These are phyloP conservation scores for Xylariaceae sp. DNA, from an alignment of 2,329 filamentous ascomycete species.

Conservation along the genomic window DNA sequence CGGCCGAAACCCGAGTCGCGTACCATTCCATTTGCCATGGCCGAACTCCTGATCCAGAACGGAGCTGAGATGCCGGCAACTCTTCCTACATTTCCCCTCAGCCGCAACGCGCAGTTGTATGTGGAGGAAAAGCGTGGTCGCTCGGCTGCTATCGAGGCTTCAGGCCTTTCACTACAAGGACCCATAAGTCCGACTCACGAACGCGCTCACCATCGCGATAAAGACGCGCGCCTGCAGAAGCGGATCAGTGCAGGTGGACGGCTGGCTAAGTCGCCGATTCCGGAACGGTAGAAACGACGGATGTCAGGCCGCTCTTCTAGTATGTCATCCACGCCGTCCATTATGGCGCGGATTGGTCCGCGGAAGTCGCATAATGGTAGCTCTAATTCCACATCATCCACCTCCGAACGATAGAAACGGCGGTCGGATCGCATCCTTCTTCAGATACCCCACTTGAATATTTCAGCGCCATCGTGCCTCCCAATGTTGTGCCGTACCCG, in stretches of 20 bases:
- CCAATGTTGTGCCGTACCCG: slow-evolving; percentile 22
- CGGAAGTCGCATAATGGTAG: slow-evolving; percentile 23
- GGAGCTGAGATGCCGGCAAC: slow-evolving; percentile 77
- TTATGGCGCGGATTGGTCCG: slow-evolving; percentile 20
- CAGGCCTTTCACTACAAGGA: slow-evolving; percentile 48
- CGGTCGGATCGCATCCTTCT: slow-evolving; percentile 30
- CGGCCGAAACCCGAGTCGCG: slow-evolving; percentile 44
- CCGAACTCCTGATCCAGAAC: slow-evolving; percentile 88
- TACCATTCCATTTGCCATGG: slow-evolving; percentile 72
- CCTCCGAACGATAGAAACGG: slow-evolving; percentile 34
- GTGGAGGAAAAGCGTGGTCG: slow-evolving; percentile 69
- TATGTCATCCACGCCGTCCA: slow-evolving; percentile 19
- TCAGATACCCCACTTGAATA: slow-evolving; percentile 28
- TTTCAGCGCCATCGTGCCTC: slow-evolving; percentile 26
- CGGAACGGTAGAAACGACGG: slow-evolving; percentile 42
- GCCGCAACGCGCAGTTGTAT: slow-evolving; percentile 73
- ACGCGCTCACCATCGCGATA: slow-evolving; percentile 55
- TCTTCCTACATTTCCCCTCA: slow-evolving; percentile 77
- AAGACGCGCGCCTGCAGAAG: slow-evolving; percentile 66
- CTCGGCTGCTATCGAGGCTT: slow-evolving; percentile 38
- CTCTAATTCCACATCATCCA: slow-evolving; percentile 27
- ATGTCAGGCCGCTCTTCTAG: slow-evolving; percentile 27
- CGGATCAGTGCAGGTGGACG: slow-evolving; percentile 71
- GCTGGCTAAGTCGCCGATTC: slow-evolving; percentile 60
- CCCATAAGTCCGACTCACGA: slow-evolving; percentile 35